Percentiles rank a stretch among this genome's conserved stretches.
Conservation (phyloP, 1,139 yeast species). For the Ogataea hybrid region DNA sequence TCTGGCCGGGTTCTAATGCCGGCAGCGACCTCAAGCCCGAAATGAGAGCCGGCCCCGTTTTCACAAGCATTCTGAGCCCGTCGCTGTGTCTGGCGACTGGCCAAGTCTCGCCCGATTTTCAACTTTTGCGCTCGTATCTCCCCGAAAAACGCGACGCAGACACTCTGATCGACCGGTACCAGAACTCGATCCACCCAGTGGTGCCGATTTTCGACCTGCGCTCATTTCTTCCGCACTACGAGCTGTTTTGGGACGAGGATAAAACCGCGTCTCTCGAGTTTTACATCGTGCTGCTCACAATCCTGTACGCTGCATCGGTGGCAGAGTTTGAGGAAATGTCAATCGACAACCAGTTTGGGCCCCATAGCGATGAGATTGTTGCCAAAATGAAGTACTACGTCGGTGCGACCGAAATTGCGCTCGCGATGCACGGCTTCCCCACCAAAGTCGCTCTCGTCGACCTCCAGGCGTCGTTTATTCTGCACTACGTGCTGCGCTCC, state of each 20-base stretch:
- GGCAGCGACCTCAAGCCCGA: constrained; percentile 9
- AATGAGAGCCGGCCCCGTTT: constrained; percentile 21
- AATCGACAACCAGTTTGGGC: constrained; percentile 8
- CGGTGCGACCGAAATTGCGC: constrained; percentile 24
- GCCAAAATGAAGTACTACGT: constrained; percentile 17
- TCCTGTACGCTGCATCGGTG: constrained; percentile 25
- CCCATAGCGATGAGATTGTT: not conserved
- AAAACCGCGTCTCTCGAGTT: constrained; percentile 14
- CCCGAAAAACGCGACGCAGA: constrained; percentile 20
- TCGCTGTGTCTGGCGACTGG: constrained; percentile 14
- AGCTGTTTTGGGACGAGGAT: constrained; percentile 20
- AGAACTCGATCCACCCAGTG: constrained; percentile 22
- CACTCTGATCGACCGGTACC: constrained; percentile 19
- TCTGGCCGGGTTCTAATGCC: not conserved
- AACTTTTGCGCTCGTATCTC: constrained; percentile 12
- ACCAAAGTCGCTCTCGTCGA: constrained; percentile 16
- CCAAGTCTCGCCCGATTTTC: constrained; percentile 9
- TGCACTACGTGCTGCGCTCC: constrained; percentile 23
- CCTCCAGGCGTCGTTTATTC: constrained; percentile 21
- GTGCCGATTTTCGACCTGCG: constrained; percentile 23
- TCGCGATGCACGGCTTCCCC: constrained; percentile 24
- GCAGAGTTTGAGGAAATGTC: constrained; percentile 23
- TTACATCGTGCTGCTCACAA: constrained; percentile 19
- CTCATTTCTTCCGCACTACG: constrained; percentile 19
- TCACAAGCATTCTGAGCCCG: constrained; percentile 21